These are phyloP conservation scores for thale cress (Arabidopsis thaliana) DNA, from an alignment of 345 rosid species.

Conservation along the genomic window TAIR10.1 NC_003070.9:7595501-7596000, in stretches of 20 bases:
- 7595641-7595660: slow-evolving; percentile 85
- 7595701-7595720: slow-evolving; percentile 90
- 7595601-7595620: slow-evolving; percentile 74
- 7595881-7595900: slow-evolving; percentile 74
- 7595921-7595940: slow-evolving; percentile 18
- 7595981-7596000: slow-evolving; percentile 4
- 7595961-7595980: slow-evolving; percentile 17
- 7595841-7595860: slow-evolving; percentile 74
- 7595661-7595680: slow-evolving; percentile 74
- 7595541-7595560: slow-evolving; percentile 86
- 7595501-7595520: slow-evolving; percentile 93
- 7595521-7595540: slow-evolving; percentile 82
- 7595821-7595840: slow-evolving; percentile 65
- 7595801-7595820: not conserved
- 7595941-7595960: slow-evolving; percentile 12
- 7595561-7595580: slow-evolving; percentile 82
- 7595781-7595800: slow-evolving; percentile 10
- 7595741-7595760: slow-evolving; percentile 31
- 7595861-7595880: slow-evolving; percentile 84
- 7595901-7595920: slow-evolving; percentile 50
- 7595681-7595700: slow-evolving; percentile 73
- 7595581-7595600: slow-evolving; percentile 92
- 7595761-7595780: slow-evolving; percentile 26
- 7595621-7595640: slow-evolving; percentile 61
- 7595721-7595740: slow-evolving; percentile 67